Evolutionary conservation across 768 basidiomycete genomes (phyloP).

Genomic region (Pulveroboletus ravenelii): DNA sequence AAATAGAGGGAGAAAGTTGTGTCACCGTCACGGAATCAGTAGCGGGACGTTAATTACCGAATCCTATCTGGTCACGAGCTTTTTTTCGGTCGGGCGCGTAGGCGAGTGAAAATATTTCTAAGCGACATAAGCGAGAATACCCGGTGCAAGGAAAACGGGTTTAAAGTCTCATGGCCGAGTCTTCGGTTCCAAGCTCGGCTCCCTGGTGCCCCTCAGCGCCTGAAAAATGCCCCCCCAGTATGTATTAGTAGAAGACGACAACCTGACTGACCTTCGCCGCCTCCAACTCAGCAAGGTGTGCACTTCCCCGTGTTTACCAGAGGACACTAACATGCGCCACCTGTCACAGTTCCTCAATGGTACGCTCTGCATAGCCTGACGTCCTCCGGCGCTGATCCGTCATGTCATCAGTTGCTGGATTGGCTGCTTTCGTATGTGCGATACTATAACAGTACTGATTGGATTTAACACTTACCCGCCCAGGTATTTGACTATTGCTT

Average conservation of each 20-base stretch:
- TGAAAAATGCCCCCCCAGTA: slow-evolving; percentile 6
- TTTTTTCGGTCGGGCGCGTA: too few species aligned
- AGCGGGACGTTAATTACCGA: too few species aligned
- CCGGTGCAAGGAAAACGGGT: too few species aligned
- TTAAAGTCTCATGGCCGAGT: not conserved
- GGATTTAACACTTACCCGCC: not conserved
- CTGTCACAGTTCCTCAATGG: slow-evolving; percentile 17
- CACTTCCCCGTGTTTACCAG: not conserved
- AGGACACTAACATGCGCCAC: not conserved
- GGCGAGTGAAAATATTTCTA: too few species aligned
- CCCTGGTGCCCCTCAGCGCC: not conserved
- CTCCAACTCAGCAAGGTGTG: slow-evolving; percentile 23
- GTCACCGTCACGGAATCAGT: too few species aligned
- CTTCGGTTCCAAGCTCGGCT: too few species aligned
- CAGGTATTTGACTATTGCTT: slow-evolving; percentile 23
- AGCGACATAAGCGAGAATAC: too few species aligned
- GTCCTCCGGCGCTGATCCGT: not conserved
- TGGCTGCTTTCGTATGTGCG: slow-evolving; percentile 14
- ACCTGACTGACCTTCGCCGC: slow-evolving; percentile 9
- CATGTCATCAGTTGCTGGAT: slow-evolving; percentile 13
- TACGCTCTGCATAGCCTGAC: not conserved
- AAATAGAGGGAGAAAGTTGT: too few species aligned
- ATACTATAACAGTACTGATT: not conserved
- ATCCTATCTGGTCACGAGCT: too few species aligned
- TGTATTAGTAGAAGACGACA: not conserved